These are phyloP conservation scores for Penicillium alfredii DNA, from an alignment of 495 filamentous ascomycete species.

Conservation along the genomic window DNA sequence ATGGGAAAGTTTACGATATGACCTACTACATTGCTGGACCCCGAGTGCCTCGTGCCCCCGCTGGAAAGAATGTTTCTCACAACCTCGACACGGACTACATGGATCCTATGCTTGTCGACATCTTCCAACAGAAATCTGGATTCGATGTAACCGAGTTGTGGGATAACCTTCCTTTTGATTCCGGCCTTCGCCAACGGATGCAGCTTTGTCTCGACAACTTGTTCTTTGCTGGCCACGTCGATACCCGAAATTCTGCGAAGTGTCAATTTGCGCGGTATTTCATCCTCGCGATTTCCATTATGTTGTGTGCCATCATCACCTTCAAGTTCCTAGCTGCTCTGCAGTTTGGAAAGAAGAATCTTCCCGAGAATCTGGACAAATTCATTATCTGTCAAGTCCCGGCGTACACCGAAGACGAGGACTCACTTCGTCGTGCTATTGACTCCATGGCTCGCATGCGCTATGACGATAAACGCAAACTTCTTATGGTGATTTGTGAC, in stretches of 20 bases:
- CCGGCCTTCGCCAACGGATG: constrained; percentile 57
- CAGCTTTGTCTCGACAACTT: constrained; percentile 85
- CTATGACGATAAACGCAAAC: constrained; percentile 79
- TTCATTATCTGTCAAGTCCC: constrained; percentile 98
- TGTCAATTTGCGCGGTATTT: constrained; percentile 91
- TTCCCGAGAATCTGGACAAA: constrained; percentile 94
- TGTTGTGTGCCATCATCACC: constrained; percentile 73
- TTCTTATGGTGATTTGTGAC: constrained; percentile 25
- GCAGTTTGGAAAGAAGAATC: constrained; percentile 85
- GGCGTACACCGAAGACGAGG: constrained; percentile 97
- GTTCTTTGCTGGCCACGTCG: constrained; percentile 88
- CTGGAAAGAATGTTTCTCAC: constrained; percentile 42
- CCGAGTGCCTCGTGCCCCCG: constrained; percentile 51
- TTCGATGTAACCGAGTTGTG: constrained; percentile 79
- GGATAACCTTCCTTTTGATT: constrained; percentile 56
- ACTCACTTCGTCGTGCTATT: constrained; percentile 91
- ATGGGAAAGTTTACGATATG: constrained; percentile 82
- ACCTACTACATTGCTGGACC: constrained; percentile 79
- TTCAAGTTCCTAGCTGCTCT: constrained; percentile 98
- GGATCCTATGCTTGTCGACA: constrained; percentile 61
- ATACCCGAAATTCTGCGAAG: constrained; percentile 79
- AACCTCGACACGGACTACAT: constrained; percentile 73
- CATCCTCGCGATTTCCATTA: constrained; percentile 78
- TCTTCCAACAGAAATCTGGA: constrained; percentile 73
- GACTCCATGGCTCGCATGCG: constrained; percentile 93